Base-by-base conservation (phyloP, 306 rosid genomes). In the Prunus fruticosa region DNA sequence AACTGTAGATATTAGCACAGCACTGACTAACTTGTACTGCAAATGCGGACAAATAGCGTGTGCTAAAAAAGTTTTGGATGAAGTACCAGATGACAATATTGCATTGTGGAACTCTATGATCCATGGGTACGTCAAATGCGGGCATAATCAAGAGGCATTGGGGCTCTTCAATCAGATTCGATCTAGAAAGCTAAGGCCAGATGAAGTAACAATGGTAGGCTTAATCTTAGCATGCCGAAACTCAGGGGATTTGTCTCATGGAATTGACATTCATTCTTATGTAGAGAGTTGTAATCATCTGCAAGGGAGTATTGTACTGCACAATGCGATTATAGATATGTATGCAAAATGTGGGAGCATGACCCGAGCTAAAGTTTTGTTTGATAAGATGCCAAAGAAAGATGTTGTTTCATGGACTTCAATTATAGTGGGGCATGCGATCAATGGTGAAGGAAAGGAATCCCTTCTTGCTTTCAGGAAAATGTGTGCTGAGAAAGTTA, bases 171-270 rank as follows among this genome's bases (percentile, higher is more conserved):
- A 23, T 77, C 43, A 12, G 41, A 77, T 77, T 14, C 66, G 49
- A 32, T 46, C 18, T n/a, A 69, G 67, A 69, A 69, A 77, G 20
- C 60, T 69, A 49, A 69, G 43, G 67, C 76, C 76, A 4, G 81
- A 77, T 69, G 81, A 77, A 77, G 25, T n/a, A 46, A 77, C 81
- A 58, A 46, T 77, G 76, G 69, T 77, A 60, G 76, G 81, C 60
- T 38, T 69, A 68, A 77, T 60, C 81, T 50, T 49, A 77, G 81
- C 76, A 20, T 77, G 81, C 41, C 76, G 81, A 19, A 77, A 77
- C 76, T 58, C 14, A 2, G 70, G 53, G 61, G 43, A 77, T 14
- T 20, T 77, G 81, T 56, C 28, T 60, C 69, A 22, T 20, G 76
- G 76, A 19, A 16, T 69, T 22, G 53, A 34, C 63, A 30, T 77